Evolutionary conservation across 1,284 basidiomycete species (phyloP), one percentile per base, ranked within the genome.

Genomic region (Spongispora temasekensis): DNA sequence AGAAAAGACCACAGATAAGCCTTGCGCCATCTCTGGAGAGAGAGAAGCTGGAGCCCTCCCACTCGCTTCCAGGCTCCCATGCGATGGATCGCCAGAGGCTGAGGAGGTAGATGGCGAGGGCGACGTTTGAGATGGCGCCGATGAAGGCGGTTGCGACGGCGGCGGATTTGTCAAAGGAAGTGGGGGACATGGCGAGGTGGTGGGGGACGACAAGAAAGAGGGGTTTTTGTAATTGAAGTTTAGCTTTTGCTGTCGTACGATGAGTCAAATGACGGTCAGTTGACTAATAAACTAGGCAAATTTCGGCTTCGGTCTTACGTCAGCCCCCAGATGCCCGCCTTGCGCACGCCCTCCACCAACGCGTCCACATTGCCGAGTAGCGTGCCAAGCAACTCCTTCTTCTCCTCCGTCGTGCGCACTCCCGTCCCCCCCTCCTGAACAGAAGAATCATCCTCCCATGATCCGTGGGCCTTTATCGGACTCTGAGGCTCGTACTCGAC

Each of bases 341-440:
- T 90, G 64, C 89, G 81, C 23, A 95, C 91, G 2, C 92, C 89
- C 66, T 93, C 90, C 5, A 95, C 91, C 10, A 95, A 81, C 53
- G 90, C 88, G 71, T 95, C 93, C 8, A 95, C 93, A 70, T 95
- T 95, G 2, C 92, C 93, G 53, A 95, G 73, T 85, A 94, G 89
- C 56, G 84, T 86, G 0, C 89, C 88, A 57, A 95, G 71, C 46
- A 93, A 75, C 71, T 87, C 85, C 76, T 91, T 94, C 79, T 95
- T 95, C 78, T 95, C 90, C 61, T 91, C 88, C 34, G 88, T 93
- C 27, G 87, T 90, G 65, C 84, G 81, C 59, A 79, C 53, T 34
- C 23, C 12, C 30, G 54, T 62, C 46, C 55, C 67, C 27, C 31
- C 46, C 32, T 44, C 37, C 21, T 63, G 60, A 6, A 42, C 7